Percentiles rank a stretch among this genome's conserved stretches.
Evolutionary conservation across 2,329 filamentous ascomycete genomes (phyloP).

Genomic region (Aspergillus sp.): DNA sequence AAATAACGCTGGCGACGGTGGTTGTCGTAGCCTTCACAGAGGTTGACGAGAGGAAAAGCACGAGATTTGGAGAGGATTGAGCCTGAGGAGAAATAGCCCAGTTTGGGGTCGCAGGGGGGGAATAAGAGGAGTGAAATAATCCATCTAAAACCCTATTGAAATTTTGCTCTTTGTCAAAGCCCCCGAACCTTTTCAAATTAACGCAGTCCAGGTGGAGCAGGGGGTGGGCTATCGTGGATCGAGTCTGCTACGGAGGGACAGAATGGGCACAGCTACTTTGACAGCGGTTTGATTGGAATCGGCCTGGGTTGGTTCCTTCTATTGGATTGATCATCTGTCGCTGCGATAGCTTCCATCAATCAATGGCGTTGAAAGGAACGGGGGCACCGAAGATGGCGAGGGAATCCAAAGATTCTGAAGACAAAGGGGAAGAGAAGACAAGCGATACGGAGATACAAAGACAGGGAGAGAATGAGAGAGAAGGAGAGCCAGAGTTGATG

Average conservation of each 20-base stretch:
- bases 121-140: constrained; percentile 6
- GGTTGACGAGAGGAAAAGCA: constrained; percentile 7
- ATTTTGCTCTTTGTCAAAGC: constrained; percentile 15
- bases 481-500: neutral
- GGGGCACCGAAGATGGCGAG: neutral
- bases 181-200: constrained; percentile 24
- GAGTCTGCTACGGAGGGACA: constrained; percentile 17
- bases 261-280: constrained; percentile 5
- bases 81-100: constrained; percentile 2
- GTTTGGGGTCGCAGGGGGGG: constrained; percentile 1
- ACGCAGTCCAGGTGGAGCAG: constrained; percentile 24
- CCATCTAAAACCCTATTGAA: constrained; percentile 14
- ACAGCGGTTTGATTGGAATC: neutral
- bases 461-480: neutral
- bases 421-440: neutral
- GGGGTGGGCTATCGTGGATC: constrained; percentile 23
- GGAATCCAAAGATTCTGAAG: neutral
- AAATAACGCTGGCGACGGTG: neutral
- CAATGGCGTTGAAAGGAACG: neutral
- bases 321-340: neutral
- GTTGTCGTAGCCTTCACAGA: neutral
- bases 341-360: neutral
- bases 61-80: constrained; percentile 11
- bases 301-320: neutral
- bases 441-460: no score